Conservation (phyloP, 768 basidiomycete species). For the Calocera cornea region DNA sequence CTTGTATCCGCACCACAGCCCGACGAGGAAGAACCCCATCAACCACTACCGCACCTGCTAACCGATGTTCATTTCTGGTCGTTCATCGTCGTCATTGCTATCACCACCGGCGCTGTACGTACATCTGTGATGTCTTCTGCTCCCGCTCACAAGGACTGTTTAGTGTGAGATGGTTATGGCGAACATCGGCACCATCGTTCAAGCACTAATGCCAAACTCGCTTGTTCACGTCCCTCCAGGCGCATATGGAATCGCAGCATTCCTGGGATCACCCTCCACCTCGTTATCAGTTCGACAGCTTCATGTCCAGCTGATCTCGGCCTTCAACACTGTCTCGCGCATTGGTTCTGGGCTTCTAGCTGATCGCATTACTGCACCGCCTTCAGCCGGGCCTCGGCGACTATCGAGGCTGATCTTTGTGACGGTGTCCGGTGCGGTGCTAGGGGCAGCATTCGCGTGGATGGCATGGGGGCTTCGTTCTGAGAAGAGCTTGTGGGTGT, state of each 20-base stretch:
- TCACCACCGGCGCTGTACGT: conserved; percentile 59
- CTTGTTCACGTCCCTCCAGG: conserved; percentile 20
- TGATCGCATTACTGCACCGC: conserved; percentile 34
- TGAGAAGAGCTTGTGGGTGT: conserved; percentile 46
- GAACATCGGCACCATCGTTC: conserved; percentile 63
- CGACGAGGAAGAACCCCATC: conserved; percentile 6
- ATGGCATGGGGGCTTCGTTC: conserved; percentile 36
- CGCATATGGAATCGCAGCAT: background rate
- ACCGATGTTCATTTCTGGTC: conserved; percentile 51
- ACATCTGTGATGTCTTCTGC: background rate
- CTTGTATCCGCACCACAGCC: conserved; percentile 1
- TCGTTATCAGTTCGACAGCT: conserved; percentile 31
- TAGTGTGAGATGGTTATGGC: conserved; percentile 39
- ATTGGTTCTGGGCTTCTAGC: conserved; percentile 55
- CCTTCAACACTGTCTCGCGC: conserved; percentile 59
- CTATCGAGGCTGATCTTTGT: conserved; percentile 55
- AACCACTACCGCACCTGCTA: conserved; percentile 25
- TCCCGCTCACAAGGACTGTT: background rate
- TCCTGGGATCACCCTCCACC: conserved; percentile 9
- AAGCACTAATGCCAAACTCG: conserved; percentile 33
- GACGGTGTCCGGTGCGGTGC: conserved; percentile 31
- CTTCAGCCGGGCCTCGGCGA: conserved; percentile 36
- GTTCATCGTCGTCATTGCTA: conserved; percentile 37
- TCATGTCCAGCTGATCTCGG: conserved; percentile 58
- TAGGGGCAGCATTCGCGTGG: conserved; percentile 43